A percentile compares a stretch with the other conserved stretches of the same genome.
Conservation (phyloP, 2,329 filamentous ascomycete genomes). For the Alternaria triticina region DNA sequence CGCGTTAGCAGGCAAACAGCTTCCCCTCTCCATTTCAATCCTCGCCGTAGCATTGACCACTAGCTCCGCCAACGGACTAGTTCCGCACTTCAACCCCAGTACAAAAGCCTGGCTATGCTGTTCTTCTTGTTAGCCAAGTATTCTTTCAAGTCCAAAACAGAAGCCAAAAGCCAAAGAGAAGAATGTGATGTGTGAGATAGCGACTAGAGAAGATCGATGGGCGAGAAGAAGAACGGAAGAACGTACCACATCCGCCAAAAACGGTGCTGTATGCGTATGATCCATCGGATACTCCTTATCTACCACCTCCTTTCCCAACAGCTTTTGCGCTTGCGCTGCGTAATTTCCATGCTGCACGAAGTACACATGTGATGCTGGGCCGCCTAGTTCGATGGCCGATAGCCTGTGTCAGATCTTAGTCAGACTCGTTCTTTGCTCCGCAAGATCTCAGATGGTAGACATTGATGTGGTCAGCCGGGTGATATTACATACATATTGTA, state of each 20-base stretch:
- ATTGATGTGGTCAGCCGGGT: not conserved
- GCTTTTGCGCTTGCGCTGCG: constrained; percentile 50
- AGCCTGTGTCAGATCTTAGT: constrained; percentile 54
- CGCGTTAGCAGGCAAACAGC: constrained; percentile 25
- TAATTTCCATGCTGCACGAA: constrained; percentile 66
- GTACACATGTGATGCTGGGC: constrained; percentile 20
- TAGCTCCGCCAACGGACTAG: constrained; percentile 22
- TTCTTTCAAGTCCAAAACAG: not conserved
- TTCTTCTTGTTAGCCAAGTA: not conserved
- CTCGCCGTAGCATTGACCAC: constrained; percentile 29
- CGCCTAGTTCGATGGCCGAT: constrained; percentile 59
- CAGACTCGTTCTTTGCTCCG: not conserved
- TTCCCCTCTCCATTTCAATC: constrained; percentile 21
- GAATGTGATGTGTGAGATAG: too few species aligned
- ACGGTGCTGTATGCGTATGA: constrained; percentile 32
- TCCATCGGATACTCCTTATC: constrained; percentile 31
- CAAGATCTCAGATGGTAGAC: not conserved
- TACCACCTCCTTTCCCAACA: constrained; percentile 22
- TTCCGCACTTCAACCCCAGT: constrained; percentile 29
- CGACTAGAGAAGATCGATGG: too few species aligned
- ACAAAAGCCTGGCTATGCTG: constrained; percentile 24
- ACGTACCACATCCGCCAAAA: constrained; percentile 24
- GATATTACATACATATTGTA: not conserved
- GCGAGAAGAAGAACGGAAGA: not conserved
- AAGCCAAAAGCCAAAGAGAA: too few species aligned